phyloP scores from a whole-genome alignment of 78 protist species.

The Protostelium mycophagum region DNA sequence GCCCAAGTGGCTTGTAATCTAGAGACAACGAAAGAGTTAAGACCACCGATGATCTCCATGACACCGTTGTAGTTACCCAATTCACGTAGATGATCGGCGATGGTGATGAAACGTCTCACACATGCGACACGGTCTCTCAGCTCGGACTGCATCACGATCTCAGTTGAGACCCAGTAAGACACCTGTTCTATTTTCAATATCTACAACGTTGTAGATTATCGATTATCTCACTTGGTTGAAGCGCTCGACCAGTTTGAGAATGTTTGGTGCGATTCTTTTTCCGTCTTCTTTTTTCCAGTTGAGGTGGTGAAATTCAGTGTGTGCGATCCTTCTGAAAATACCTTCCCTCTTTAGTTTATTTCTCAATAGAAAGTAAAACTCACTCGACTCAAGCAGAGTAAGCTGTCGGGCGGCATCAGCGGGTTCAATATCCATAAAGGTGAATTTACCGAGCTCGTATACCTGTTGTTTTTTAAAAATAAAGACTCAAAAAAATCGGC shows the following conservation, averaged over 20 bases:
- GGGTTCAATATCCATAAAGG: neutral
- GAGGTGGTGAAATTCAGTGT: neutral
- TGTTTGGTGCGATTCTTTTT: neutral
- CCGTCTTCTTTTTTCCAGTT: neutral
- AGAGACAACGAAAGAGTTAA: slow-evolving; percentile 5
- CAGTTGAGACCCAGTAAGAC: slow-evolving; percentile 67
- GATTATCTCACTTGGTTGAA: too few relatives aligned
- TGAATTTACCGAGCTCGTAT: neutral
- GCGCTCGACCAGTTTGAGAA: neutral
- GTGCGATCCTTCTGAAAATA: neutral
- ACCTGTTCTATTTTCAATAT: too few relatives aligned
- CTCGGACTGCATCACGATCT: slow-evolving; percentile 38
- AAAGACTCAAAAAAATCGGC: neutral
- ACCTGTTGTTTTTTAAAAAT: neutral
- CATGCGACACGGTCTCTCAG: slow-evolving; percentile 26
- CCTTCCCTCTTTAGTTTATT: neutral
- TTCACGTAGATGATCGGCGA: slow-evolving; percentile 33
- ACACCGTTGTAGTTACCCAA: slow-evolving; percentile 66
- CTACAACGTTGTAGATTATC: neutral
- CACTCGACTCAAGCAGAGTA: neutral
- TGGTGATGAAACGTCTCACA: slow-evolving; percentile 25
- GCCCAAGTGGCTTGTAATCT: neutral
- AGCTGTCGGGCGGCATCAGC: neutral
- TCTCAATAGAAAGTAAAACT: neutral
- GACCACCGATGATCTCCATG: slow-evolving; percentile 57